A percentile compares a stretch with the other conserved stretches of the same genome.
Conservation (phyloP, 345 rosid genomes). For the Eutrema yunnanense region DNA sequence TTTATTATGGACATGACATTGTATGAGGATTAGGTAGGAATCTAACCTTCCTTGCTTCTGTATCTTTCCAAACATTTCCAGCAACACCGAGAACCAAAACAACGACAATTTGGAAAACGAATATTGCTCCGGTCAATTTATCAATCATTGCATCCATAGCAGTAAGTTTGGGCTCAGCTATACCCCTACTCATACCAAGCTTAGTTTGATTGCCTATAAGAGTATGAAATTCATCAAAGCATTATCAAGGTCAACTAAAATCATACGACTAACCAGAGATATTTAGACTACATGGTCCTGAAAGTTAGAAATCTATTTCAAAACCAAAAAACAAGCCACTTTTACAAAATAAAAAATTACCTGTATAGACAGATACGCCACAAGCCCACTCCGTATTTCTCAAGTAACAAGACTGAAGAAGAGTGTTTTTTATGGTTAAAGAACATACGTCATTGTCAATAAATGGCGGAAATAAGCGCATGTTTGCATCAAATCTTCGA, state of each 20-base stretch:
- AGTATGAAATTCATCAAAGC: neutral
- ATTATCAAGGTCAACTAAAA: conserved; percentile 10
- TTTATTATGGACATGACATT: neutral
- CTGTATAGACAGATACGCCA: conserved; percentile 97
- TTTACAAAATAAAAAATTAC: conserved; percentile 32
- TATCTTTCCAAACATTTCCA: conserved; percentile 98
- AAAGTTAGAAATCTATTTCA: neutral
- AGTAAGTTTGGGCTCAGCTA: conserved; percentile 97
- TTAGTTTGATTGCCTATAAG: conserved; percentile 87
- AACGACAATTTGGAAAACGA: conserved; percentile 94
- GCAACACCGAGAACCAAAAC: conserved; percentile 90
- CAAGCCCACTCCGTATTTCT: conserved; percentile 99
- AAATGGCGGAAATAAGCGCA: conserved; percentile 94
- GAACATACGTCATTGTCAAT: conserved; percentile 93
- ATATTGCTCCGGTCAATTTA: conserved; percentile 97
- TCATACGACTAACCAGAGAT: neutral
- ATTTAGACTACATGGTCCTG: neutral
- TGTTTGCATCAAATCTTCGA: conserved; percentile 94
- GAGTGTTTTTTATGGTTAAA: conserved; percentile 83
- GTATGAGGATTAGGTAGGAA: neutral
- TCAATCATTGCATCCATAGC: conserved; percentile 99
- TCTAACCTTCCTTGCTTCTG: conserved; percentile 89
- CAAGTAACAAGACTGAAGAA: conserved; percentile 96
- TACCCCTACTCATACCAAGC: conserved; percentile 97
- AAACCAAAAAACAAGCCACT: neutral